phyloP scores from a whole-genome alignment of 495 filamentous ascomycete species.

The Neurospora intermedia region DNA sequence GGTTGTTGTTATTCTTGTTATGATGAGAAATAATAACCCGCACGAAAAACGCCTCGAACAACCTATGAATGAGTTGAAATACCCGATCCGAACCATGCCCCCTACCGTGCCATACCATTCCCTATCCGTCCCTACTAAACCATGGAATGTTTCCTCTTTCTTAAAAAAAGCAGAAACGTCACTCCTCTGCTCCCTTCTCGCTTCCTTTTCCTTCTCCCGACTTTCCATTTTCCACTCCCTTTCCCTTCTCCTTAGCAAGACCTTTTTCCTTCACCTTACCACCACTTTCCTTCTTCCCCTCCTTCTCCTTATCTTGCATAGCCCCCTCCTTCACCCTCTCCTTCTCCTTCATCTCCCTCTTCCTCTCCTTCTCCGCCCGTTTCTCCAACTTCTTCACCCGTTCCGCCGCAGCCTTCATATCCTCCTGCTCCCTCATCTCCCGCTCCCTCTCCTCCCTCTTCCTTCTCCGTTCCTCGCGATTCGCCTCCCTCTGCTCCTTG shows the following conservation, averaged over 20 bases:
- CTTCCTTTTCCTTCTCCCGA: background rate
- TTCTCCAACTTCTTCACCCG: background rate
- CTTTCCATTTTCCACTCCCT: background rate
- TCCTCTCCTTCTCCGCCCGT: background rate
- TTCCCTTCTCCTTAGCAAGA: background rate
- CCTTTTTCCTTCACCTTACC: background rate
- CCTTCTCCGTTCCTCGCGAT: background rate
- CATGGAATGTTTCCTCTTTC: background rate
- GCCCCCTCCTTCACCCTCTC: background rate
- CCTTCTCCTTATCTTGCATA: background rate
- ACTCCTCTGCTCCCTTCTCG: background rate
- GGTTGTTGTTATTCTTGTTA: background rate
- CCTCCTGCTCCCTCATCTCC: background rate
- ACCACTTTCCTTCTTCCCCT: background rate
- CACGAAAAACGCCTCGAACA: background rate
- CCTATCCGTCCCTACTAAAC: background rate
- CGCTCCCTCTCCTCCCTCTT: background rate
- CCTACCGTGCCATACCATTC: background rate
- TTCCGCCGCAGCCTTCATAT: background rate
- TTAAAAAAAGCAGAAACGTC: background rate
- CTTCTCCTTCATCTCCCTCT: background rate
- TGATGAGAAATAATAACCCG: background rate
- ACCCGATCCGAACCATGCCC: background rate
- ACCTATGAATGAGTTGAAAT: background rate
- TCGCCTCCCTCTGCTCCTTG: conserved; percentile 3